Conservation (phyloP, 371 early-diverging fungal species). For the Haplosporangium sp. region DNA sequence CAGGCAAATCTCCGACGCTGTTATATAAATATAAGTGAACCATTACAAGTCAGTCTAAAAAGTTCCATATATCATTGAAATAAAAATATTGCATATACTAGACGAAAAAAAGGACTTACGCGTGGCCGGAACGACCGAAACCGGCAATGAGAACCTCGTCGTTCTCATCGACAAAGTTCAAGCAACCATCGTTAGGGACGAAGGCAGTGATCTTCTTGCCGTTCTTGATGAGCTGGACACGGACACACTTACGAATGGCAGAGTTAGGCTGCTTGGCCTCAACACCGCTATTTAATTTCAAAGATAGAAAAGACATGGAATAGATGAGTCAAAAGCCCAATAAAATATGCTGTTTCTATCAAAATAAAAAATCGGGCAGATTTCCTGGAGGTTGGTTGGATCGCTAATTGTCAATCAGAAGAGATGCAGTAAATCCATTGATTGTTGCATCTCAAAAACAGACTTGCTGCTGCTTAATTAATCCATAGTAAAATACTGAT, state of each 20-base stretch:
- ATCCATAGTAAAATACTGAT: no score
- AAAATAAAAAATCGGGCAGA: no score
- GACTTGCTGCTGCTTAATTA: no score
- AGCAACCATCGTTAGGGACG: constrained; percentile 99
- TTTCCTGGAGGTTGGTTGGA: no score
- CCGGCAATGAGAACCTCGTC: constrained; percentile 92
- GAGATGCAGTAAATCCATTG: no score
- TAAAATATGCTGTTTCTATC: no score
- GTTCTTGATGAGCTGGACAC: constrained; percentile 99
- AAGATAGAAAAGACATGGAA: no score
- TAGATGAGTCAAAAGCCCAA: no score
- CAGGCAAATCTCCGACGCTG: constrained; percentile 99
- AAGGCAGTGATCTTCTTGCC: constrained; percentile 99
- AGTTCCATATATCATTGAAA: no score
- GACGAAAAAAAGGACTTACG: constrained; percentile 68
- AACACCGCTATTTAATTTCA: constrained; percentile 86
- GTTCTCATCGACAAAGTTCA: constrained; percentile 98
- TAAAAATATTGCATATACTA: not conserved
- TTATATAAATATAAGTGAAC: constrained; percentile 63
- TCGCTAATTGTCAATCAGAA: no score
- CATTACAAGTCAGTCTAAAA: not conserved
- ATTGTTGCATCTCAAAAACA: no score
- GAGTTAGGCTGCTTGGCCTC: constrained; percentile 99
- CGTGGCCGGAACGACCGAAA: constrained; percentile 82
- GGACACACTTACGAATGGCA: constrained; percentile 99